phyloP scores from a whole-genome alignment of 73 alveolate genomes.

The Symbiodinium pilosum region DNA sequence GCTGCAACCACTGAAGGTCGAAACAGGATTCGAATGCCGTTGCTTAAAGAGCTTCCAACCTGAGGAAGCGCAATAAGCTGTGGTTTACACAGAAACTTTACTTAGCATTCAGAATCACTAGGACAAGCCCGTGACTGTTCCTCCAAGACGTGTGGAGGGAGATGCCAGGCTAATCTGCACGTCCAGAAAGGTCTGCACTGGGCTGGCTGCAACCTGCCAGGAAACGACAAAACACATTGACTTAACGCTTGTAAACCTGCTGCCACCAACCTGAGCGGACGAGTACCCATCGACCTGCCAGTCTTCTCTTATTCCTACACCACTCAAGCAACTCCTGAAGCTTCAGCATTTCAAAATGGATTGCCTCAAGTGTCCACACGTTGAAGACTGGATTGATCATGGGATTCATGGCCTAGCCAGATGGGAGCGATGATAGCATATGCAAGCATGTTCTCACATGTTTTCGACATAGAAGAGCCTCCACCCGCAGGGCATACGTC shows the following conservation, averaged over 20 bases:
- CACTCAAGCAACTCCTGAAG: no score
- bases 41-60: not conserved
- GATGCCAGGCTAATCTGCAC: not conserved
- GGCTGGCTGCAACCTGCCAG: constrained; percentile 16
- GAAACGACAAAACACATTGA: not conserved
- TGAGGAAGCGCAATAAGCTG: not conserved
- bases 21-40: not conserved
- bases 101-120: not conserved
- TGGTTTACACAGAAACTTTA: not conserved
- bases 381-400: not conserved
- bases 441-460: not conserved
- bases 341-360: no score
- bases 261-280: not conserved
- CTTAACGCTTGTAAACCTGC: not conserved
- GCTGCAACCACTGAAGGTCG: not conserved
- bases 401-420: not conserved
- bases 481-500: not conserved
- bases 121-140: not conserved
- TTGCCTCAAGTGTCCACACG: constrained; percentile 12
- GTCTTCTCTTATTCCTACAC: no score
- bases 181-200: not conserved
- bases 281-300: not conserved
- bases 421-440: not conserved
- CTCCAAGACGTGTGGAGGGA: not conserved
- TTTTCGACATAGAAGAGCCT: not conserved